Evolutionary conservation across 257 asterid species (phyloP).

Genomic region (Solanum neorickii): DNA sequence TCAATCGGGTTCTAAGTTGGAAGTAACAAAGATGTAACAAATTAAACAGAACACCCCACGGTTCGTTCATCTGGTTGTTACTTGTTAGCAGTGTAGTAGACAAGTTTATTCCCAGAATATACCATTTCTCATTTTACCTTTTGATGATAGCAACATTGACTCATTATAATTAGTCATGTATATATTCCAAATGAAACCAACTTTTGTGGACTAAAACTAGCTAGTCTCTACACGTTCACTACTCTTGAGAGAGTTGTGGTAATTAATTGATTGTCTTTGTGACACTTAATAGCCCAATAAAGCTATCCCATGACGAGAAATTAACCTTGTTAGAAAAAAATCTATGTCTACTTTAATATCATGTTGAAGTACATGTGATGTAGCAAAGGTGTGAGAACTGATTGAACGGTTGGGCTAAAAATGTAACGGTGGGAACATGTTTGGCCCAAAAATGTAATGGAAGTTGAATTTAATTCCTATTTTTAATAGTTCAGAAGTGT

Average conservation of each 20-base stretch:
- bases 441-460: background rate
- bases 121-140: slow-evolving; percentile 14
- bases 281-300: background rate
- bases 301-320: no score
- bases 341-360: background rate
- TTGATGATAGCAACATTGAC: slow-evolving; percentile 6
- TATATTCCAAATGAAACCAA: background rate
- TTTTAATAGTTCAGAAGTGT: no score
- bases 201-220: background rate
- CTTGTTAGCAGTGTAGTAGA: slow-evolving; percentile 5
- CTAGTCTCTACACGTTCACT: background rate
- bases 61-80: background rate
- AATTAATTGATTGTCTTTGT: background rate
- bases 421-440: no score
- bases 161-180: background rate
- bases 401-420: no score
- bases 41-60: background rate
- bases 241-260: background rate
- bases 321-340: no score
- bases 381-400: no score
- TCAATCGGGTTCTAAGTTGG: background rate
- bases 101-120: slow-evolving; percentile 32
- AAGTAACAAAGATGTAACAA: background rate
- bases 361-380: background rate
- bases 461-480: background rate